Conservation (phyloP, 306 rosid species). For the Medicago ruthenica region DNA sequence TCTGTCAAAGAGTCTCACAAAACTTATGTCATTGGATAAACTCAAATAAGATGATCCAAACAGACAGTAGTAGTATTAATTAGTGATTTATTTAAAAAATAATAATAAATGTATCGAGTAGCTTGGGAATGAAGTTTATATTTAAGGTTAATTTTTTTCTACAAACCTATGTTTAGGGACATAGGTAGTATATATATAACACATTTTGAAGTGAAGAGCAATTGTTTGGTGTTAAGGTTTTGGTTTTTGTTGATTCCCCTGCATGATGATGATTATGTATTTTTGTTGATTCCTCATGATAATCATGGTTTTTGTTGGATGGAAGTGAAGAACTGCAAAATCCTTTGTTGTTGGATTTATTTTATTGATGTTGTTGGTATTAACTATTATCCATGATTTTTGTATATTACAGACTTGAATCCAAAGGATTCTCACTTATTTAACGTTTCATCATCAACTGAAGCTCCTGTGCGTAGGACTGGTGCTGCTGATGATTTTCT, state of each 20-base stretch:
- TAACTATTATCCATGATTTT: not conserved
- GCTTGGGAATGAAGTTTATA: not conserved
- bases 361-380: slow-evolving; percentile 12
- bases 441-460: slow-evolving; percentile 57
- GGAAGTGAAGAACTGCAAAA: slow-evolving; percentile 6
- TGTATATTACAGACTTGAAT: slow-evolving; percentile 58
- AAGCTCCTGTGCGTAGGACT: slow-evolving; percentile 63
- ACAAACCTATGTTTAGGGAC: not conserved
- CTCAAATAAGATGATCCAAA: too few relatives aligned
- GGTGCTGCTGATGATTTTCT: slow-evolving; percentile 87
- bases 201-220: not conserved
- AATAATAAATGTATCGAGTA: not conserved
- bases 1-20: too few relatives aligned
- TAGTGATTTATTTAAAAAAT: not conserved
- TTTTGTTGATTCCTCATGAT: not conserved
- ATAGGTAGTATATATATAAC: not conserved
- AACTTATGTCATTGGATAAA: too few relatives aligned
- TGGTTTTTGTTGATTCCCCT: not conserved
- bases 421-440: slow-evolving; percentile 63
- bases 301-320: not conserved
- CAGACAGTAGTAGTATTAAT: not conserved
- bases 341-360: not conserved
- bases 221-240: not conserved
- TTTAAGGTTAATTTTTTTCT: not conserved
- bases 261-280: not conserved